Conservation (phyloP, 805 yeast genomes). For the Lipomyces lipofer region DNA sequence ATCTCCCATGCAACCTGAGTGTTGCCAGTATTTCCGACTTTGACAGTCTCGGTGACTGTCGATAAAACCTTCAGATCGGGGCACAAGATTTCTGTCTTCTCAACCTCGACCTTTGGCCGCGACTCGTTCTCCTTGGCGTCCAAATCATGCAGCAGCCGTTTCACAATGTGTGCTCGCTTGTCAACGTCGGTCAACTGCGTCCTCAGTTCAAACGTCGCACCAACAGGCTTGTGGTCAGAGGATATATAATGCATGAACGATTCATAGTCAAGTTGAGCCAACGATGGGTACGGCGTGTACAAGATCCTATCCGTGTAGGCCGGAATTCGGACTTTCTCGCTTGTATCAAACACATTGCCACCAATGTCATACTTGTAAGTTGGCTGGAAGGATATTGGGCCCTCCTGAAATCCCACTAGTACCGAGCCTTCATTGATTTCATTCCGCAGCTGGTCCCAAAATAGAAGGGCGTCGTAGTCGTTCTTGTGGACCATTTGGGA, state of each 20-base stretch:
- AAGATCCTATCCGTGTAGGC: conserved; percentile 62
- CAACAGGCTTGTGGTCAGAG: conserved; percentile 62
- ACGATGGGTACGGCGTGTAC: conserved; percentile 38
- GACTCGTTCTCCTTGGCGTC: conserved; percentile 49
- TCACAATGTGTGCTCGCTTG: conserved; percentile 42
- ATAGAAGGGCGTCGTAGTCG: conserved; percentile 42
- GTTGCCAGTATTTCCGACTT: conserved; percentile 43
- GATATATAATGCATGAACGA: conserved; percentile 37
- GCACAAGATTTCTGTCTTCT: conserved; percentile 40
- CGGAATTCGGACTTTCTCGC: conserved; percentile 46
- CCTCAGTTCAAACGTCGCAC: conserved; percentile 41
- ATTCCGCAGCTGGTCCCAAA: conserved; percentile 47
- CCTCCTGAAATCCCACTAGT: conserved; percentile 51
- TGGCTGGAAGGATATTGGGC: conserved; percentile 51
- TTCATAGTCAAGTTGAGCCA: conserved; percentile 35
- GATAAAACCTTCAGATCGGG: conserved; percentile 36
- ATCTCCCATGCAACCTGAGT: conserved; percentile 45
- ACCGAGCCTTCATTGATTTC: conserved; percentile 42
- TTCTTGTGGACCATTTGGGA: conserved; percentile 37
- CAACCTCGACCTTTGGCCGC: conserved; percentile 46
- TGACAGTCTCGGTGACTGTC: conserved; percentile 33
- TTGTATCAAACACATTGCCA: conserved; percentile 24
- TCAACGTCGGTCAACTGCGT: conserved; percentile 44
- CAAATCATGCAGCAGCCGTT: conserved; percentile 43
- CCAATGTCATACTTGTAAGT: conserved; percentile 51